phyloP scores from a whole-genome alignment of 1,139 yeast genomes.

The Saccharomyces hybrid region DNA sequence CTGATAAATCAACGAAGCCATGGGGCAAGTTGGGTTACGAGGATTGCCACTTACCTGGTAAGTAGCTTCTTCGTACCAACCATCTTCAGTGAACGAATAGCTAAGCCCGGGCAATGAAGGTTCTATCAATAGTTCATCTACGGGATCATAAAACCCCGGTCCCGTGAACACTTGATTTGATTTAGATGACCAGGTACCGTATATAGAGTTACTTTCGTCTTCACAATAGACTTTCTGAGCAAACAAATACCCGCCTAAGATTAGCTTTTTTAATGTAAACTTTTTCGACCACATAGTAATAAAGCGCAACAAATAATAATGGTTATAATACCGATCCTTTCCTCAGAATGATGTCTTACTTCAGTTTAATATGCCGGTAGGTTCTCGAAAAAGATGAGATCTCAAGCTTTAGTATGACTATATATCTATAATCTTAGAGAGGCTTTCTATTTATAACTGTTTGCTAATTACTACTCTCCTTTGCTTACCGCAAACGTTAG shows the following conservation, averaged over 20 bases:
- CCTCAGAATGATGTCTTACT: not conserved
- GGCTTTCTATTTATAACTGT: not conserved
- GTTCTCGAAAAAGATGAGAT: not conserved
- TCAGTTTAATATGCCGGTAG: not conserved
- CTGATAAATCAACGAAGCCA: conserved; percentile 76
- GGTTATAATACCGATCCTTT: not conserved
- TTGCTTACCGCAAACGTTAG: not conserved
- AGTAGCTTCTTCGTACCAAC: conserved; percentile 81
- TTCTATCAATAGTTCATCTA: conserved; percentile 86
- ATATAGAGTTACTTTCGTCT: conserved; percentile 31
- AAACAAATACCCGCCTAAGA: not conserved
- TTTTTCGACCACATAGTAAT: not conserved
- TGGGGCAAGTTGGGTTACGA: conserved; percentile 68
- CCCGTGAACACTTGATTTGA: conserved; percentile 94
- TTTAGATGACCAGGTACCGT: conserved; percentile 95
- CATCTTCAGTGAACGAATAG: conserved; percentile 87
- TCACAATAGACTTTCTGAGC: not conserved
- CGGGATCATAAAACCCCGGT: conserved; percentile 93
- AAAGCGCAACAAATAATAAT: not conserved
- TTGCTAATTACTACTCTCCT: not conserved
- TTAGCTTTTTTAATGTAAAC: not conserved
- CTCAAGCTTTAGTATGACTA: not conserved
- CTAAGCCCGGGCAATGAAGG: conserved; percentile 94
- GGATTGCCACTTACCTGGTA: conserved; percentile 74
- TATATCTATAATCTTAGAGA: not conserved